These are phyloP conservation scores for Beauveria sp. DNA, from an alignment of 2,329 filamentous ascomycete species.

Conservation along the genomic window DNA sequence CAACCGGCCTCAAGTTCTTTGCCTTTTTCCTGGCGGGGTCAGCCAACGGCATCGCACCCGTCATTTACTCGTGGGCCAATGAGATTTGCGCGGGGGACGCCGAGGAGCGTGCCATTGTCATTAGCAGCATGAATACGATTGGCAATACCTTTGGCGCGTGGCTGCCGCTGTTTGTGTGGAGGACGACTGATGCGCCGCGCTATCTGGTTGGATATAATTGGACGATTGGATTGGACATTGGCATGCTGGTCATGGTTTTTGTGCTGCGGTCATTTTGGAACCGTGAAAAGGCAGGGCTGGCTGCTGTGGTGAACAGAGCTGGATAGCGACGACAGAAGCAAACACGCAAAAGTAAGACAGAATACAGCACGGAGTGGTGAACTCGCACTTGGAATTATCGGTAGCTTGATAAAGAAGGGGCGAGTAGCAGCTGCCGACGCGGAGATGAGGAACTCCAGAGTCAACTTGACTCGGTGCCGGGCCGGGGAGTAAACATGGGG, in stretches of 20 bases:
- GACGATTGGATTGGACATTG: conserved; percentile 21
- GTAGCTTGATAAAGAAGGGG: no score
- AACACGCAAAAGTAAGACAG: no score
- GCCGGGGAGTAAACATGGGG: no score
- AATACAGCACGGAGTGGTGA: no score
- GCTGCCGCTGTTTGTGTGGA: conserved; percentile 31
- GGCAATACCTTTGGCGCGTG: conserved; percentile 36
- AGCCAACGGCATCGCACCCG: conserved; percentile 19
- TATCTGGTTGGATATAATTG: conserved; percentile 31
- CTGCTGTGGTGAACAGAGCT: not conserved
- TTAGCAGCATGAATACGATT: conserved; percentile 40
- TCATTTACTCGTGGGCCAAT: conserved; percentile 39
- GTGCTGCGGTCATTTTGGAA: conserved; percentile 12
- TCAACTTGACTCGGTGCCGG: no score
- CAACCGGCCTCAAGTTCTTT: conserved; percentile 27
- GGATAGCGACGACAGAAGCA: not conserved
- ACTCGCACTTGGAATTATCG: no score
- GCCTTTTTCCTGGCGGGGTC: conserved; percentile 27
- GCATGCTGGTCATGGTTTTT: conserved; percentile 17
- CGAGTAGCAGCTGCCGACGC: no score
- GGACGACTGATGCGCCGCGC: conserved; percentile 27
- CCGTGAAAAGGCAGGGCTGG: not conserved
- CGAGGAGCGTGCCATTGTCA: conserved; percentile 40
- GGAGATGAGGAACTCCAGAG: no score
- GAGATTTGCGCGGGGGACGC: conserved; percentile 37